Conservation (phyloP, 2,329 filamentous ascomycete species). For the Aspergillus persii region DNA sequence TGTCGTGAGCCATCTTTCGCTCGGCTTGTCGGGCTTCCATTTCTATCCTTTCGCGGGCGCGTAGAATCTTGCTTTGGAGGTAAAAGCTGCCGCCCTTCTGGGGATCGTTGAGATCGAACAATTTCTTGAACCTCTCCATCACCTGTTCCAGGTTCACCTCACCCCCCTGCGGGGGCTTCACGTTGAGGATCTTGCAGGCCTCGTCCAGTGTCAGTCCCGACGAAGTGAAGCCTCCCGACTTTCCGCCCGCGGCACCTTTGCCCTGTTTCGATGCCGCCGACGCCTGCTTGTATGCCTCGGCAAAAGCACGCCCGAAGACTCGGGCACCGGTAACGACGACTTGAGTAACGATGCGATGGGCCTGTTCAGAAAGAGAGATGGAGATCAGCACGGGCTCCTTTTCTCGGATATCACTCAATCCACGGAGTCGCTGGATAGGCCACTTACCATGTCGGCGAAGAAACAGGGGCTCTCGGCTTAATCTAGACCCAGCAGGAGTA, state of each 20-base stretch:
- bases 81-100: slow-evolving; percentile 97
- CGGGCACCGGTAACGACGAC: slow-evolving; percentile 87
- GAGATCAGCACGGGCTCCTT: neutral
- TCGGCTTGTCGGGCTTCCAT: slow-evolving; percentile 72
- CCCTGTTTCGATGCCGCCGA: slow-evolving; percentile 76
- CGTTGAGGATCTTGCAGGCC: slow-evolving; percentile 95
- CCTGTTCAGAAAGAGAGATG: slow-evolving; percentile 51
- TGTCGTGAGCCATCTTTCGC: slow-evolving; percentile 70
- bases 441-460: slow-evolving; percentile 25
- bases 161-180: slow-evolving; percentile 79
- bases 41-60: slow-evolving; percentile 89
- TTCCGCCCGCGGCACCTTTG: slow-evolving; percentile 62
- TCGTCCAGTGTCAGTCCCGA: slow-evolving; percentile 89
- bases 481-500: neutral
- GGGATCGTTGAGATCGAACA: slow-evolving; percentile 93
- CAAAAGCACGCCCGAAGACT: slow-evolving; percentile 88
- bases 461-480: no score
- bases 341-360: slow-evolving; percentile 90
- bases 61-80: slow-evolving; percentile 91
- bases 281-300: slow-evolving; percentile 94
- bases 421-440: neutral
- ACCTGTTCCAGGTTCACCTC: slow-evolving; percentile 76
- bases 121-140: slow-evolving; percentile 82
- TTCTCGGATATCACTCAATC: neutral
- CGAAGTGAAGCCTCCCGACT: slow-evolving; percentile 55